A percentile compares a stretch with the other conserved stretches of the same genome.
Evolutionary conservation across 495 filamentous ascomycete species (phyloP).

Genomic region (Daldinia vernicosa): DNA sequence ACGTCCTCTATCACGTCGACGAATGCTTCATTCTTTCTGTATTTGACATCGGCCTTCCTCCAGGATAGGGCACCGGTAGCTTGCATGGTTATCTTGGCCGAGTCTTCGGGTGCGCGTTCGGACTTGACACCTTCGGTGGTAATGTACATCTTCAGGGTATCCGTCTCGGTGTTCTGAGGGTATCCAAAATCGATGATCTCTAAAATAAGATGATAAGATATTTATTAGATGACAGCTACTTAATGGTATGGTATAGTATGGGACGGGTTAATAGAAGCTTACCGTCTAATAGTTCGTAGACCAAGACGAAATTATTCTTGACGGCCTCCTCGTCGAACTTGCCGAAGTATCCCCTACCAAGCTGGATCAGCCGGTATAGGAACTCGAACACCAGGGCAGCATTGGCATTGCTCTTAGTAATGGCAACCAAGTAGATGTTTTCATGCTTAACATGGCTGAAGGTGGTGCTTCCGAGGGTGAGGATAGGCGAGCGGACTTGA

Average conservation of each 20-base stretch:
- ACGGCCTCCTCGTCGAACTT: constrained; percentile 99
- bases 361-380: constrained; percentile 85
- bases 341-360: constrained; percentile 96
- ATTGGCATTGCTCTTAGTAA: constrained; percentile 99
- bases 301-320: constrained; percentile 99
- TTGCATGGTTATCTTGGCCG: constrained; percentile 98
- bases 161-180: constrained; percentile 98
- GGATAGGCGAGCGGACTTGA: constrained; percentile 95
- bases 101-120: constrained; percentile 89
- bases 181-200: constrained; percentile 99
- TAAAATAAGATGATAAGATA: constrained; percentile 44
- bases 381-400: constrained; percentile 98
- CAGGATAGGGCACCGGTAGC: constrained; percentile 97
- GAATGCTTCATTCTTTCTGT: constrained; percentile 99
- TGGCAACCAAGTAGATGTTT: constrained; percentile 97
- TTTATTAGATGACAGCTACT: constrained; percentile 7
- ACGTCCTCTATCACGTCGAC: constrained; percentile 99
- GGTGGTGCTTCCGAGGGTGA: constrained; percentile 96
- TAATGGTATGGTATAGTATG: background rate
- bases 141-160: constrained; percentile 99
- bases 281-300: constrained; percentile 99
- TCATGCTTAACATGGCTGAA: constrained; percentile 99
- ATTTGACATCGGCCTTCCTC: constrained; percentile 96
- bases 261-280: constrained; percentile 29
- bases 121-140: constrained; percentile 99